Evolutionary conservation across 306 rosid genomes (phyloP), one percentile per base, ranked within the genome.

Genomic region (Potentilla sterilis): DNA sequence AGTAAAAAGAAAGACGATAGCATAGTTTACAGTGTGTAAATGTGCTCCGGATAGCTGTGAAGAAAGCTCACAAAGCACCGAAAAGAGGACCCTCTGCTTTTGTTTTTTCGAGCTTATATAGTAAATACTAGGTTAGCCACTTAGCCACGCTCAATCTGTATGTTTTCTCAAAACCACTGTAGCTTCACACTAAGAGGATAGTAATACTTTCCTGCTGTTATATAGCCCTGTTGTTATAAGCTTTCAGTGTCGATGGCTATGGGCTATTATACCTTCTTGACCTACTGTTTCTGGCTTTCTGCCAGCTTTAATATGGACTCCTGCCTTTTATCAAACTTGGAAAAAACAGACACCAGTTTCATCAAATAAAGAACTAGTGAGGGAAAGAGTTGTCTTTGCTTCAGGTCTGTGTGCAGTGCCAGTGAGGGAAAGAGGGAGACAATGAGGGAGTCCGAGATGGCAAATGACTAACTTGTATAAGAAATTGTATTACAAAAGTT

Each of bases 1-100:
- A 24, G 84, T 47, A 85, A 77, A n/a, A 68, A 41, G 35, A 79
- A 35, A 2, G 84, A 70, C 7, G 88, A 75, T 13, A 73, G 78
- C 71, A 46, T 87, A 61, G 73, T 80, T 61, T 77, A 54, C 47
- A 75, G 80, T 3, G 63, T 65, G 55, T 83, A 57, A 57, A 76
- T 24, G 9, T 18, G 18, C 7, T 64, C 66, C 11, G 22, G 12
- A 2, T 44, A 74, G 28, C 41, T 63, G 49, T 67, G 37, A 69
- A 21, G 69, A 32, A 41, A 32, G 32, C 38, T 8, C 24, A 32
- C 5, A 7, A 4, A 2, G 12, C 35, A 11, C 12, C 1, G 19
- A 19, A 49, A 32, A 14, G 41, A 32, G n/a, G 40, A 32, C 1
- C n/a, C 40, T 32, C 41, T 6, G 67, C 67, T 61, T 13, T n/a